Base-by-base conservation (phyloP, 345 rosid species). In the Adansonia digitata region DNA sequence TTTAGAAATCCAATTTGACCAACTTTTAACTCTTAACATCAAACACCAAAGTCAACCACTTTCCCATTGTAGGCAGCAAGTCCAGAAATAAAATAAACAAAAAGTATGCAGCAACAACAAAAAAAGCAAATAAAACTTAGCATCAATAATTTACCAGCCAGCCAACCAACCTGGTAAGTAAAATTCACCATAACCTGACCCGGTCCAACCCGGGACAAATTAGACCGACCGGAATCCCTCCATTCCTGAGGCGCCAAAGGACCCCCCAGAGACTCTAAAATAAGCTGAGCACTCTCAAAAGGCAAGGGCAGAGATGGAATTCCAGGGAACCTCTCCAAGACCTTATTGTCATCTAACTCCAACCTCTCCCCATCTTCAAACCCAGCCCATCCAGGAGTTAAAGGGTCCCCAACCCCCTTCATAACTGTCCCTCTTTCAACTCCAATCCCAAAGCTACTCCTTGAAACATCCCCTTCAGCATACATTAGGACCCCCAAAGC, bases 391-490 rank as follows among this genome's bases (percentile, higher is more conserved):
- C 99, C 99, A 5, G 99, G 99, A 70, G 80, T 93, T 27, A 86
- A 73, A 62, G 98, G 97, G 92, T 95, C 99, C 81, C 99, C 99
- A 37, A 91, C 78, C 13, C 97, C 99, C 75, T 86, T 88, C 94
- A 93, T 91, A 35, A 93, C 97, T 8, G 98, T 95, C 55, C 99
- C 99, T 81, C 99, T 90, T 82, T 92, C 97, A 17, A 88, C 81
- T 22, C 98, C 97, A 2, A 46, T 43, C 39, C 86, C 87, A 52
- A 79, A 35, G 11, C 86, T 85, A 51, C 82, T 86, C 62, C 82
- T 75, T 48, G 62, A 10, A 60, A 34, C 69, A 51, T 85, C 85
- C 69, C 84, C 79, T 81, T 90, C 94, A 4, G 84, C 75, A 85
- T 88, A 95, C 81, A 91, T 80, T 55, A 95, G 82, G 79, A 93